These are phyloP conservation scores for Colletotrichum viniferum DNA, from an alignment of 2,329 filamentous ascomycete genomes.

Conservation along the genomic window DNA sequence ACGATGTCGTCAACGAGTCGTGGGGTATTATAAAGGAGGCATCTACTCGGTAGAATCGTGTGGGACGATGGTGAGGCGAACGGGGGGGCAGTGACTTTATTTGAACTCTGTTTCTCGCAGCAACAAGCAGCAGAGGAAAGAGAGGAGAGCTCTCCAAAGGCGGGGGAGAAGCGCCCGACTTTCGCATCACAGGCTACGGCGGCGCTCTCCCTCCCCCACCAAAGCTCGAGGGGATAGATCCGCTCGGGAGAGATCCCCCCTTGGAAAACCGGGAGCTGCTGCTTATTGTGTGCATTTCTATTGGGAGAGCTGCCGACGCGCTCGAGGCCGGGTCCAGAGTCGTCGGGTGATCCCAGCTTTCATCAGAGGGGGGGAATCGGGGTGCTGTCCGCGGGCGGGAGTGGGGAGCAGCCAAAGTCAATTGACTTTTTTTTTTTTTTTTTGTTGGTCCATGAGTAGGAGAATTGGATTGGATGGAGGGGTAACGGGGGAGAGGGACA, in stretches of 20 bases:
- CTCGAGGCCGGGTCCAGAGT: background rate
- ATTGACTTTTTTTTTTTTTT: background rate
- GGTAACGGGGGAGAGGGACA: background rate
- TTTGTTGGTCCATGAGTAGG: background rate
- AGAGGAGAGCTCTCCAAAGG: background rate
- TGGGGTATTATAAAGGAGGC: background rate
- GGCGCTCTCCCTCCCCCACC: background rate
- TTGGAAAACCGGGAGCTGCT: background rate
- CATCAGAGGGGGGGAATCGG: conserved; percentile 2
- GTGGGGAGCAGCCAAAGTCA: background rate
- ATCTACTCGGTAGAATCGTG: background rate
- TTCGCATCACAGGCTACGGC: background rate
- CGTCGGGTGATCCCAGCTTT: conserved; percentile 4
- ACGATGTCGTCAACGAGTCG: background rate
- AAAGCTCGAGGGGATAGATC: background rate
- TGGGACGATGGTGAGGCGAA: background rate
- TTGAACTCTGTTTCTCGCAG: conserved; percentile 3
- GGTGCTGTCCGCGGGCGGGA: conserved; percentile 3
- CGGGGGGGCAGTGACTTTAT: background rate
- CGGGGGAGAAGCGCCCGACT: background rate
- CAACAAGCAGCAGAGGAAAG: background rate
- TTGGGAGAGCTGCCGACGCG: background rate
- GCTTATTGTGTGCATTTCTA: conserved; percentile 8
- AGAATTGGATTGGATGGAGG: background rate
- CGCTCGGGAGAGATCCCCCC: conserved; percentile 3